Conservation (phyloP, 768 basidiomycete species). For the Podaxis sp. region DNA sequence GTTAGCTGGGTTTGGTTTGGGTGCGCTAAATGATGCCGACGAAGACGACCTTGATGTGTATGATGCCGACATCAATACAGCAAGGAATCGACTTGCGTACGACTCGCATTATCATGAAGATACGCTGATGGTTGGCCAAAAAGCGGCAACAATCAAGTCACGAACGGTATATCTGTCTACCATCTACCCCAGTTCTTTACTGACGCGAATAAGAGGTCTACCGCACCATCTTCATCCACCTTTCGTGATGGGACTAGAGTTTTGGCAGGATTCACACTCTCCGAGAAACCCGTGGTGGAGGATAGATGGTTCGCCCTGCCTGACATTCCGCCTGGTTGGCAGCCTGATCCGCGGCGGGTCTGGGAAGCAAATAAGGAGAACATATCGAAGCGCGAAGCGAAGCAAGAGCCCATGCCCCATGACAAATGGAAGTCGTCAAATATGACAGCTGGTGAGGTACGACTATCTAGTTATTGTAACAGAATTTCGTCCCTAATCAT, state of each 20-base stretch:
- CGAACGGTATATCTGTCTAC: slow-evolving; percentile 28
- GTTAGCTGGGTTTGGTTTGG: slow-evolving; percentile 83
- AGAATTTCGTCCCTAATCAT: background rate
- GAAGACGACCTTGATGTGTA: slow-evolving; percentile 91
- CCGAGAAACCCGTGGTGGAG: slow-evolving; percentile 64
- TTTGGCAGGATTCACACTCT: slow-evolving; percentile 73
- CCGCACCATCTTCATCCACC: slow-evolving; percentile 19
- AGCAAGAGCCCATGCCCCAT: slow-evolving; percentile 30
- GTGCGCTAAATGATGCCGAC: slow-evolving; percentile 90
- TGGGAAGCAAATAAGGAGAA: slow-evolving; percentile 64
- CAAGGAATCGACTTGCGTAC: slow-evolving; percentile 58
- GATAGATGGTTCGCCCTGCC: slow-evolving; percentile 83
- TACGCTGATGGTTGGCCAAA: slow-evolving; percentile 41
- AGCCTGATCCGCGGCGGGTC: slow-evolving; percentile 76
- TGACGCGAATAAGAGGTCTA: slow-evolving; percentile 35
- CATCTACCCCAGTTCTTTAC: slow-evolving; percentile 6
- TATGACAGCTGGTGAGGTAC: slow-evolving; percentile 73
- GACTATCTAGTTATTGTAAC: slow-evolving; percentile 3
- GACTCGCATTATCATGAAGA: slow-evolving; percentile 63
- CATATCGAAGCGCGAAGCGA: slow-evolving; percentile 23
- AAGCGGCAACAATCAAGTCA: slow-evolving; percentile 21
- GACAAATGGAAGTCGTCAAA: slow-evolving; percentile 50
- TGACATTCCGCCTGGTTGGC: slow-evolving; percentile 82
- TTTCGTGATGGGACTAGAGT: slow-evolving; percentile 80
- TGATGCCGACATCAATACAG: slow-evolving; percentile 41